Conservation (phyloP, 2,329 filamentous ascomycete species). For the Aspergillus piperis region DNA sequence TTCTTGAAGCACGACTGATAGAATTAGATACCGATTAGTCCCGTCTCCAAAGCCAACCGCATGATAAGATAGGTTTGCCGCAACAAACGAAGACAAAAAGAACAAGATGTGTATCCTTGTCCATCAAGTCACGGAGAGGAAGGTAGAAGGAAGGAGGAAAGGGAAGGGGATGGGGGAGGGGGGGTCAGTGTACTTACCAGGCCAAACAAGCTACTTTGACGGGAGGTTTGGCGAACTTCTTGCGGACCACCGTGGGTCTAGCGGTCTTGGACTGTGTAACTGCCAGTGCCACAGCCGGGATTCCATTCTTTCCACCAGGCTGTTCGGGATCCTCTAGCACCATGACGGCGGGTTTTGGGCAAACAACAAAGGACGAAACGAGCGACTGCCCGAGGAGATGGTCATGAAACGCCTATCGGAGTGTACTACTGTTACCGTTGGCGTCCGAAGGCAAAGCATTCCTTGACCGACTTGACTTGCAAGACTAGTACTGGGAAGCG, state of each 20-base stretch:
- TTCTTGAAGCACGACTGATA: conserved; percentile 44
- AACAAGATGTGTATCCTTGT: background rate
- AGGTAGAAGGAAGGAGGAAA: background rate
- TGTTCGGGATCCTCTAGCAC: conserved; percentile 24
- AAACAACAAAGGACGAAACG: background rate
- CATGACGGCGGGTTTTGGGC: conserved; percentile 19
- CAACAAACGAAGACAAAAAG: conserved; percentile 9
- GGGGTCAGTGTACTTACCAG: conserved; percentile 34
- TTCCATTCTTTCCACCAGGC: conserved; percentile 16
- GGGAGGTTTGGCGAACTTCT: conserved; percentile 48
- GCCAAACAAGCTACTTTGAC: conserved; percentile 49
- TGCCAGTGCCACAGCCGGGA: conserved; percentile 17
- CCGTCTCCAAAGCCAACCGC: background rate
- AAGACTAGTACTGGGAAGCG: too few relatives aligned
- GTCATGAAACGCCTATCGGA: background rate
- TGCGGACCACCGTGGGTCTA: conserved; percentile 38
- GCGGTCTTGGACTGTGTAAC: conserved; percentile 28
- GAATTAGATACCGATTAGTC: conserved; percentile 11
- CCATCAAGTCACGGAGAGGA: background rate
- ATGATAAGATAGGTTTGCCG: background rate
- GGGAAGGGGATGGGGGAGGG: too few relatives aligned
- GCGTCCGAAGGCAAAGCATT: background rate
- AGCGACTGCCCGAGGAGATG: background rate
- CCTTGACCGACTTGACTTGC: background rate
- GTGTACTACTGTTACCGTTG: conserved; percentile 14